Conservation (phyloP, 1,284 basidiomycete genomes). For the Heterobasidion occidentale region DNA sequence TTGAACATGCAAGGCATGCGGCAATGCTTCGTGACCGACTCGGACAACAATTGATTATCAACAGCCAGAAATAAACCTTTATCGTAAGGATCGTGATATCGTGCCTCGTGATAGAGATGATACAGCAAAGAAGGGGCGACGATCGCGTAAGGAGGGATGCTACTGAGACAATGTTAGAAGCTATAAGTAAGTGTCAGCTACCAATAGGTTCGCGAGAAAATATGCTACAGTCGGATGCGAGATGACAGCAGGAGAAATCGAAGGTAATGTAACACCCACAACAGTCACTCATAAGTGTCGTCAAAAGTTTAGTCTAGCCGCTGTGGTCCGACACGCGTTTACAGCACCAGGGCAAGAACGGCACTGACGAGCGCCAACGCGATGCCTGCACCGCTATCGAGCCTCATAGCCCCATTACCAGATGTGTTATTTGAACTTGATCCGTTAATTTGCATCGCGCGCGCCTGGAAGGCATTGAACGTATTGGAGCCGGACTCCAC, state of each 20-base stretch:
- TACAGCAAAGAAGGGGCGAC: not conserved
- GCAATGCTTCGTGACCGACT: no score
- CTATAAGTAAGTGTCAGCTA: not conserved
- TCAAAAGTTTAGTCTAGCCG: not conserved
- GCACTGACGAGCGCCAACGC: conserved; percentile 8
- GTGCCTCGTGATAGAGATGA: no score
- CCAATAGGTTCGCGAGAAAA: not conserved
- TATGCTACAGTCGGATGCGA: not conserved
- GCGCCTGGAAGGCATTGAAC: conserved; percentile 48
- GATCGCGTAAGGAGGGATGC: not conserved
- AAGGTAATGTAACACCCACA: not conserved
- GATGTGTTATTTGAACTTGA: conserved; percentile 4
- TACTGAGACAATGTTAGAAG: not conserved
- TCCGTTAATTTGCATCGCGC: conserved; percentile 21
- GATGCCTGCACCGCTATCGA: conserved; percentile 9
- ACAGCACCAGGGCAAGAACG: conserved; percentile 10
- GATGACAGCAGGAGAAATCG: not conserved
- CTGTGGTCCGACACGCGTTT: not conserved
- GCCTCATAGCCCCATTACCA: conserved; percentile 8
- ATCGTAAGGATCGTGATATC: no score
- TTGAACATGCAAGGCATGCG: no score
- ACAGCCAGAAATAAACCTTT: no score
- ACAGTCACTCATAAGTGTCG: not conserved
- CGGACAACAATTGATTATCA: no score
- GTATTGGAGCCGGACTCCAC: conserved; percentile 42